These are phyloP conservation scores for Populus tremula DNA, from an alignment of 345 rosid species.

Conservation along the genomic window DNA sequence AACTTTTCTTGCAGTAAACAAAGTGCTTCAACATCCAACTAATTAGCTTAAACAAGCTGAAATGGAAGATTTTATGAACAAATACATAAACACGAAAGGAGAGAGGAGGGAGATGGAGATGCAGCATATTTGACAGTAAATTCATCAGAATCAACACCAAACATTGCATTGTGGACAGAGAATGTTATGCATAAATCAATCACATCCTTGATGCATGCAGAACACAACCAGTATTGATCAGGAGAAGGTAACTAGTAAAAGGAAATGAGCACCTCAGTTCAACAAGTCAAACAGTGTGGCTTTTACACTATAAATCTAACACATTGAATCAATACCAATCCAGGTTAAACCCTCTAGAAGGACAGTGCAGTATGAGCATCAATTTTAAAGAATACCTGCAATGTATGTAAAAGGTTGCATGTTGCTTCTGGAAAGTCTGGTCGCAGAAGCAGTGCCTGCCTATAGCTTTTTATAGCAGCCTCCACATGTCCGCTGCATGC, in stretches of 20 bases:
- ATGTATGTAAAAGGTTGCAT: constrained; percentile 90
- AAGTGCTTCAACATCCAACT: background rate
- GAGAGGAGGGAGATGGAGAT: background rate
- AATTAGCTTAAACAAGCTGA: background rate
- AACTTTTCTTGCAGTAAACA: background rate
- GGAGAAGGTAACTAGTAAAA: background rate
- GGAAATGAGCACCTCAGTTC: background rate
- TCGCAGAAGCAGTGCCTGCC: constrained; percentile 76
- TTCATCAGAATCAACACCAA: background rate
- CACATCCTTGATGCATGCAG: background rate
- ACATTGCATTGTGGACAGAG: background rate
- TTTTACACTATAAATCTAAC: background rate
- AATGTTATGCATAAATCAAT: background rate
- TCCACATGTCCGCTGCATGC: constrained; percentile 79
- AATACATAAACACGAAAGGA: background rate
- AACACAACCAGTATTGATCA: background rate
- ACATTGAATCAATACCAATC: background rate
- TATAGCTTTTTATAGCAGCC: constrained; percentile 88
- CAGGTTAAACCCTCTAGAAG: background rate
- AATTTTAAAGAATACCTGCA: constrained; percentile 53
- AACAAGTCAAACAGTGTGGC: background rate
- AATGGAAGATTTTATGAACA: background rate
- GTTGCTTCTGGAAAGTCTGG: constrained; percentile 98
- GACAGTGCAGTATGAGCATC: background rate
- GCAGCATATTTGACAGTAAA: background rate